Evolutionary conservation across 2,329 filamentous ascomycete species (phyloP), one percentile per base, ranked within the genome.

Genomic region (Didymella lethalis): DNA sequence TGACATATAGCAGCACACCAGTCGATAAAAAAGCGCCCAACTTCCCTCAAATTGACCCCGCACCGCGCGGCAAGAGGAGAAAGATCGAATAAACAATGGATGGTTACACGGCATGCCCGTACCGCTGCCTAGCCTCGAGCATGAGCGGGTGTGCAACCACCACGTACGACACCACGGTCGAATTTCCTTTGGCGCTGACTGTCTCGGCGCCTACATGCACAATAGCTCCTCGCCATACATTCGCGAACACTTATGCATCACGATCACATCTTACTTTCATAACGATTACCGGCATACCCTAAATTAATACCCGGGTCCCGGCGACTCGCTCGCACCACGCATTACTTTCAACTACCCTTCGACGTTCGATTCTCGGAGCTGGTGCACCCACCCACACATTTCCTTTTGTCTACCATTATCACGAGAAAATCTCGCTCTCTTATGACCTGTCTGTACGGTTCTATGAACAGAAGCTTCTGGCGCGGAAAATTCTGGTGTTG

Each of bases 51-150:
- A 91, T 98, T 81, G 91, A 93, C 65, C 91, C 93, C 25, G 92
- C 93, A 36, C 94, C 93, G 7, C 93, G 93, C 77, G 93, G 93
- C 64, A 98, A 97, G 85, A 88, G 93, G 80, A 89, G 93, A 81
- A 96, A 92, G 82, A 78, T 87, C 59, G 83, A 85, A 67, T 83
- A 79, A 64, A 62, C 45, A 43, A 32, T 51, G 40, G 11, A 46
- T 52, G 54, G 67, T 67, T 63, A 61, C 66, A 59, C 64, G 57
- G 55, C 50, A 48, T 62, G 48, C 67, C 60, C 54, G 59, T 56
- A 57, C 59, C 47, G 41, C 48, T 61, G 60, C 56, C 49, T 48
- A 52, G 52, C 63, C 59, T 66, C 59, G 61, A 67, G 66, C 62
- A 61, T 64, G 48, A 59, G 62, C 64, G 66, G 66, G 66, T 68